phyloP scores from a whole-genome alignment of 371 early-diverging fungal species.

The Apophysomyces sp. region DNA sequence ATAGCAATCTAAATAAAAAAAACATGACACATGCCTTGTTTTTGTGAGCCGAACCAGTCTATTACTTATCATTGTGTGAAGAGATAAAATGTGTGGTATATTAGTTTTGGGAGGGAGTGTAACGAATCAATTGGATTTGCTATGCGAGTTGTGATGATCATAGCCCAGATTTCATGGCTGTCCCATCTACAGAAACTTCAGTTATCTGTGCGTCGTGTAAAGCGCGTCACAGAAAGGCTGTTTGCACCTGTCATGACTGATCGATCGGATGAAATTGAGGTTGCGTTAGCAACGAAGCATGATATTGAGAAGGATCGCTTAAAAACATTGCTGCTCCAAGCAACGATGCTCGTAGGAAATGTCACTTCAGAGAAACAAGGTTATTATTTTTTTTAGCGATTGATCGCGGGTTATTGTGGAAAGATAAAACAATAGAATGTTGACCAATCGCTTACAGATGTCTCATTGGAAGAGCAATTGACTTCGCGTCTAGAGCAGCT shows the following conservation, averaged over 20 bases:
- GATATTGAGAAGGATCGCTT: slow-evolving; percentile 7
- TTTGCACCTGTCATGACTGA: background rate
- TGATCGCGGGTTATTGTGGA: background rate
- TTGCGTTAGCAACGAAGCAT: slow-evolving; percentile 3
- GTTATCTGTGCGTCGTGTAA: background rate
- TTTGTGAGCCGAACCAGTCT: background rate
- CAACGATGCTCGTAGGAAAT: slow-evolving; percentile 10
- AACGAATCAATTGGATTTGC: too few species aligned
- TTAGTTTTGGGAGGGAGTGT: too few species aligned
- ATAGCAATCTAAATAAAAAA: background rate
- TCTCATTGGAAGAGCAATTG: slow-evolving; percentile 5
- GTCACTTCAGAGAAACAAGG: slow-evolving; percentile 1
- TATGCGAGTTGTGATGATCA: too few species aligned
- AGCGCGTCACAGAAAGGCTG: background rate
- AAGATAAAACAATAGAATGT: background rate
- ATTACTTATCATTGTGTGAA: background rate
- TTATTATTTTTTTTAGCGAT: background rate
- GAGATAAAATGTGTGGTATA: background rate
- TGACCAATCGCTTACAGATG: background rate
- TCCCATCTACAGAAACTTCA: too few species aligned
- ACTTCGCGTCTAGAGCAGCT: slow-evolving; percentile 4
- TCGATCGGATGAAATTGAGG: background rate
- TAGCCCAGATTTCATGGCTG: too few species aligned
- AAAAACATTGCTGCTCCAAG: slow-evolving; percentile 2
- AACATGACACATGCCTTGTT: background rate